phyloP scores from a whole-genome alignment of 345 rosid genomes.

The Bruguiera sexangula region DNA sequence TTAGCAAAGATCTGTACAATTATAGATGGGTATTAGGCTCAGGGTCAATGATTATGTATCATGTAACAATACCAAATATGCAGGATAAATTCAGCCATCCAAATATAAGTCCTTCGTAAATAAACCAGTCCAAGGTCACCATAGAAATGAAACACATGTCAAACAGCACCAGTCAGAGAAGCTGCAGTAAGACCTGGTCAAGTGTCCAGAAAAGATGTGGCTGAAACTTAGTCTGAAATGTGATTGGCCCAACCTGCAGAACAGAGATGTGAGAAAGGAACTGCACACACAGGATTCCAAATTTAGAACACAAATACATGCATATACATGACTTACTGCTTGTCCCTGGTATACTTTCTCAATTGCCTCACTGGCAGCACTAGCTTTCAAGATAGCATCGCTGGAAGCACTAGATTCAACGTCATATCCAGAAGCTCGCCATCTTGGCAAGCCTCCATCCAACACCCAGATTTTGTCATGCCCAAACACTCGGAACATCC shows the following conservation, averaged over 20 bases:
- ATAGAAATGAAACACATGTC: background rate
- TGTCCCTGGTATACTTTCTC: slow-evolving; percentile 91
- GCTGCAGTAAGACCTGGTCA: slow-evolving; percentile 63
- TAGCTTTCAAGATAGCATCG: slow-evolving; percentile 89
- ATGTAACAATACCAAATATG: background rate
- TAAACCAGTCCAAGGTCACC: background rate
- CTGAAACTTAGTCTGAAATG: slow-evolving; percentile 80
- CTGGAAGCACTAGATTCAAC: slow-evolving; percentile 98
- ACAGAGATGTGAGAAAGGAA: slow-evolving; percentile 12
- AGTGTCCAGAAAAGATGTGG: slow-evolving; percentile 84
- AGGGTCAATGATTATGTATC: background rate
- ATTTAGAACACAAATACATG: background rate
- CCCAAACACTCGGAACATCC: slow-evolving; percentile 98
- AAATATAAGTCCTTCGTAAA: background rate
- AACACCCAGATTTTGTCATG: slow-evolving; percentile 91
- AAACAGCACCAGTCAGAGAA: background rate
- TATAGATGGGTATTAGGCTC: background rate
- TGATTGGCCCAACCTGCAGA: slow-evolving; percentile 72
- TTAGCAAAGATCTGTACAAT: too few species aligned
- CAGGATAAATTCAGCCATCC: background rate
- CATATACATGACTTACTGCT: slow-evolving; percentile 43
- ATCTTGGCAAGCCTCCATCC: slow-evolving; percentile 95
- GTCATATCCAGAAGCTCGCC: slow-evolving; percentile 97
- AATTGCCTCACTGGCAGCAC: slow-evolving; percentile 97
- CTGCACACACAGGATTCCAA: background rate